Evolutionary conservation across 352 stramenopile genomes (phyloP), one percentile per base, ranked within the genome.

Genomic region (Phytophthora ohioensis): DNA sequence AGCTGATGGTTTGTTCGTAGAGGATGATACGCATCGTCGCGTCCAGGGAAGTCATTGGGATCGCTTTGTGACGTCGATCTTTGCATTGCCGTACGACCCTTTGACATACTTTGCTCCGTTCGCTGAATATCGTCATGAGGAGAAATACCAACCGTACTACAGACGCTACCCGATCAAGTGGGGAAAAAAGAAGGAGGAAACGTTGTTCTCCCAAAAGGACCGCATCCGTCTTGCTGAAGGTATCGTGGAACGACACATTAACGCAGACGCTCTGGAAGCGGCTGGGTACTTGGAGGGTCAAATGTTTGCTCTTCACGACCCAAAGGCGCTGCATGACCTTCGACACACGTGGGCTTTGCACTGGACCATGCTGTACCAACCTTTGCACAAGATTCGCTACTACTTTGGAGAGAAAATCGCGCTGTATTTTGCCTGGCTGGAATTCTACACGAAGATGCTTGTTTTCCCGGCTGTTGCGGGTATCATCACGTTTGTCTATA

Each of bases 401-500:
- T 98, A 98, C 74, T 98, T 97, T 81, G 93, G 93, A 56, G 91
- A 98, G 62, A 93, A 94, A 60, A 87, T 97, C 13, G 91, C 87
- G 32, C 84, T 98, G 31, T 98, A 98, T 68, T 98, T 98, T 70
- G 91, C 90, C 9, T 98, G 91, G 84, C 80, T 98, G 35, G 91
- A 91, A 9, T 97, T 97, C 60, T 98, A 97, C 80, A 98, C 92
- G n/a, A 95, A 95, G 79, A 95, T 96, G 88, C 80, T 98, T 4
- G 21, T 97, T 1, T 82, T 96, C 41, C 90, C 91, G 11, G 74
- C 85, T 8, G 81, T 96, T 8, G 73, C 87, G 0, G 92, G 92
- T 13, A 78, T 97, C 51, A 84, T 93, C 52, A 91, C 94, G 13
- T 96, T 86, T 57, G 59, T 76, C 11, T 85, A 89, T 9, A 71